Evolutionary conservation across 202 grass and related monocot genomes (phyloP).

Genomic region (Carex arenaria): DNA sequence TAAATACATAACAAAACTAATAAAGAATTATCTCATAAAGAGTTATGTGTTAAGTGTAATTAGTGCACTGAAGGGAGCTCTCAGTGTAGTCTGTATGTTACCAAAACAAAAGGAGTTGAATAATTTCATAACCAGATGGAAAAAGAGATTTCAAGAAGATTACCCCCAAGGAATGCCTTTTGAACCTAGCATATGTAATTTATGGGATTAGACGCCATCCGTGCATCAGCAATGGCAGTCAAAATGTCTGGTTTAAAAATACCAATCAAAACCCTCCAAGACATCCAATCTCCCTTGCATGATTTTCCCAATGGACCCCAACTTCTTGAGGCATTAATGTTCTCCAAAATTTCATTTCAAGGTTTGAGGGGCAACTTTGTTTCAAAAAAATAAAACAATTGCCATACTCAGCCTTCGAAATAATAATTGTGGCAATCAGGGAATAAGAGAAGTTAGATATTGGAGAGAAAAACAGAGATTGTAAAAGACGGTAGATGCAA

Average conservation of each 20-base stretch:
- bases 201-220: no score
- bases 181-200: no score
- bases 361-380: not conserved
- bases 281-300: no score
- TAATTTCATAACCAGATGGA: slow-evolving; percentile 48
- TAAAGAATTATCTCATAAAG: no score
- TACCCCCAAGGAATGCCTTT: not conserved
- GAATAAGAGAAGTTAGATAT: slow-evolving; percentile 29
- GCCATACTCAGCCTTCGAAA: slow-evolving; percentile 22
- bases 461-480: slow-evolving; percentile 26
- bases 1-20: no score
- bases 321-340: no score
- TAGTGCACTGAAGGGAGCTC: slow-evolving; percentile 35
- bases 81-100: not conserved
- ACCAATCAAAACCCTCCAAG: no score
- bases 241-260: slow-evolving; percentile 16
- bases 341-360: no score
- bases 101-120: slow-evolving; percentile 5
- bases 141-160: slow-evolving; percentile 27
- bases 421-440: slow-evolving; percentile 40
- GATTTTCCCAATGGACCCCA: no score
- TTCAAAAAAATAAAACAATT: slow-evolving; percentile 21
- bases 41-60: slow-evolving; percentile 15
- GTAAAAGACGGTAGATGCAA: slow-evolving; percentile 1
- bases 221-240: slow-evolving; percentile 26